phyloP scores from a whole-genome alignment of 208 protist genomes.

The Tritrichomonas musculus region DNA sequence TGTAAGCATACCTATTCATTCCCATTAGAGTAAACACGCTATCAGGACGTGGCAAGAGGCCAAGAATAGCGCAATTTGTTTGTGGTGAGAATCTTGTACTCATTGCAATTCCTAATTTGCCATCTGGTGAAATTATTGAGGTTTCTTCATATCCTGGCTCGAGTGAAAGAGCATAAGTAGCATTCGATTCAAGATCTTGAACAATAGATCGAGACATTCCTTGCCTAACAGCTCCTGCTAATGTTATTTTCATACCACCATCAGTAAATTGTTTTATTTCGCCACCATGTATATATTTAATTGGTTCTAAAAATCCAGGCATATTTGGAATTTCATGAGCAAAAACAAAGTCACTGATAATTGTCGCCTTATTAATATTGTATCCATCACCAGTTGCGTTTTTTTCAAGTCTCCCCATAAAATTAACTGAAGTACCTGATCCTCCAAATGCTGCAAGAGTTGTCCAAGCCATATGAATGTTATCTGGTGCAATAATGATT shows the following conservation, averaged over 20 bases:
- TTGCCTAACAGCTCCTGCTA: background rate
- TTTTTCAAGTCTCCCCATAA: background rate
- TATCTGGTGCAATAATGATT: background rate
- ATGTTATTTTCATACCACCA: background rate
- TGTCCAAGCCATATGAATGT: background rate
- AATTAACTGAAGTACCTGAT: background rate
- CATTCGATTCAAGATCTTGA: background rate
- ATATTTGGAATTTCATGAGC: no score
- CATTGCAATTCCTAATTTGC: slow-evolving; percentile 12
- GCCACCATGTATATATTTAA: background rate
- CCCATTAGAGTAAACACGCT: background rate
- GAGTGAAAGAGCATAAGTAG: background rate
- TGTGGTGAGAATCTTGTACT: background rate
- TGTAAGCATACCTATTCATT: background rate
- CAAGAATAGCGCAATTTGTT: background rate
- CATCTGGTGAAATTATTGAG: background rate
- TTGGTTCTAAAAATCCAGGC: no score
- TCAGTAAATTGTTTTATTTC: background rate
- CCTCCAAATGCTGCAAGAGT: background rate
- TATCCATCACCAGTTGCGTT: background rate
- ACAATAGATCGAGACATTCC: background rate
- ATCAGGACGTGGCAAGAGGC: background rate
- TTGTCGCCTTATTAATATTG: background rate
- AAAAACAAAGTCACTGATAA: background rate
- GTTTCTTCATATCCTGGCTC: background rate